A percentile compares a stretch with the other conserved stretches of the same genome.
Conservation (phyloP, 805 yeast species). For the Ogataea parapolymorpha region DNA sequence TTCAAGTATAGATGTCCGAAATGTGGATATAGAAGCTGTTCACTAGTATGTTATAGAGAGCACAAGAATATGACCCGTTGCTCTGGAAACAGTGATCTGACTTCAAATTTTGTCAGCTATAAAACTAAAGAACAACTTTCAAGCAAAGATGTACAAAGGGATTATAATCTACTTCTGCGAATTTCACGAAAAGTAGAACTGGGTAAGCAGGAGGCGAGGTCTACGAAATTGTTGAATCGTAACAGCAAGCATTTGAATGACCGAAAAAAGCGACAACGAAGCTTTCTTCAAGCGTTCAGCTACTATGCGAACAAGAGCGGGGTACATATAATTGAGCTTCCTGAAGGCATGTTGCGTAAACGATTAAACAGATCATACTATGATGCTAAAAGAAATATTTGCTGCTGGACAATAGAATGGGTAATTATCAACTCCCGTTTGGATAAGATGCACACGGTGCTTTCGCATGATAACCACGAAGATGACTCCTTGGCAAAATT, state of each 20-base stretch:
- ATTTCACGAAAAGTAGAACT: slow-evolving; percentile 60
- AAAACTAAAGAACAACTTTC: slow-evolving; percentile 47
- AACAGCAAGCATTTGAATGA: not conserved
- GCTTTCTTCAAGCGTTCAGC: not conserved
- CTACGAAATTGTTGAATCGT: not conserved
- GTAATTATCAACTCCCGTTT: slow-evolving; percentile 34
- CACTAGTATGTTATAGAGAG: slow-evolving; percentile 61
- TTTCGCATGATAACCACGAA: slow-evolving; percentile 44
- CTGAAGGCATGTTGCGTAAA: slow-evolving; percentile 73
- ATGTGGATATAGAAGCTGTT: slow-evolving; percentile 66
- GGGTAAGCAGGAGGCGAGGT: slow-evolving; percentile 49
- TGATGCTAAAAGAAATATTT: slow-evolving; percentile 59
- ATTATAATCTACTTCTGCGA: slow-evolving; percentile 68
- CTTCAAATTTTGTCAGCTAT: slow-evolving; percentile 45
- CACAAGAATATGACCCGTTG: slow-evolving; percentile 68
- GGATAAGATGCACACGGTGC: slow-evolving; percentile 13
- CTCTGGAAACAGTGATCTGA: slow-evolving; percentile 55
- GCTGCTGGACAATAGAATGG: slow-evolving; percentile 84
- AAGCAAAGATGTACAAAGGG: slow-evolving; percentile 63
- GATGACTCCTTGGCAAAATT: slow-evolving; percentile 20
- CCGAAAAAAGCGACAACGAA: slow-evolving; percentile 13
- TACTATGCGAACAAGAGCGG: slow-evolving; percentile 50
- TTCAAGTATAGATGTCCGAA: slow-evolving; percentile 80
- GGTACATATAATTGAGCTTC: slow-evolving; percentile 58
- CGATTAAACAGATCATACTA: slow-evolving; percentile 62